phyloP scores from a whole-genome alignment of 1,139 yeast genomes.

The Yamadazyma friedrichii region DNA sequence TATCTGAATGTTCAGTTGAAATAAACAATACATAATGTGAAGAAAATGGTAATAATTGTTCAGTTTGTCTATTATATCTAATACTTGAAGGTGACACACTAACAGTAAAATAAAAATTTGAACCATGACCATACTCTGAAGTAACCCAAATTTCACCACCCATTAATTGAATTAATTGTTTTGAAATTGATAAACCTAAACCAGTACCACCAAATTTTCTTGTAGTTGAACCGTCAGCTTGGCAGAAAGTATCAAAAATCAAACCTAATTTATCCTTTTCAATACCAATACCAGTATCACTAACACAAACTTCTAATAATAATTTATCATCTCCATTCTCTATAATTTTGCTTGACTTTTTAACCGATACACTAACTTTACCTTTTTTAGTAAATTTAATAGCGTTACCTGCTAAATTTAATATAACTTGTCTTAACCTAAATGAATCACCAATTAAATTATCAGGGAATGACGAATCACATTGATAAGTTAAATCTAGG shows the following conservation, averaged over 20 bases:
- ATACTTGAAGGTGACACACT: slow-evolving; percentile 74
- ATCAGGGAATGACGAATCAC: slow-evolving; percentile 85
- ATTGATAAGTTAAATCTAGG: slow-evolving; percentile 73
- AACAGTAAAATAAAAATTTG: slow-evolving; percentile 77
- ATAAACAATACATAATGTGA: slow-evolving; percentile 69
- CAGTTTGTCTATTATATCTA: slow-evolving; percentile 62
- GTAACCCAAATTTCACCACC: slow-evolving; percentile 92
- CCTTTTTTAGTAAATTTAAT: slow-evolving; percentile 83
- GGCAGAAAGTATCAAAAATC: slow-evolving; percentile 86
- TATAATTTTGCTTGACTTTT: slow-evolving; percentile 43
- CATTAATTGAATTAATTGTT: slow-evolving; percentile 82
- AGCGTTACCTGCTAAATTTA: slow-evolving; percentile 84
- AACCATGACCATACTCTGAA: slow-evolving; percentile 77
- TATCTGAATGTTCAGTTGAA: slow-evolving; percentile 58
- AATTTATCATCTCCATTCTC: slow-evolving; percentile 45
- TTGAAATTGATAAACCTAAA: slow-evolving; percentile 81
- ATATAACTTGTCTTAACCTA: slow-evolving; percentile 78
- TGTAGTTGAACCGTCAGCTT: slow-evolving; percentile 90
- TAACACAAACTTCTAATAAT: slow-evolving; percentile 77
- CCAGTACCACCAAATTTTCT: slow-evolving; percentile 93
- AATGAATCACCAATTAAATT: slow-evolving; percentile 84
- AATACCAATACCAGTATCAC: slow-evolving; percentile 89
- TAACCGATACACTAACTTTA: slow-evolving; percentile 65
- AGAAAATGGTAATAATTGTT: slow-evolving; percentile 70
- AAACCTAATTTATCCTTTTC: slow-evolving; percentile 79